phyloP scores from a whole-genome alignment of 2,329 filamentous ascomycete species.

The Sclerotinia subarctica region DNA sequence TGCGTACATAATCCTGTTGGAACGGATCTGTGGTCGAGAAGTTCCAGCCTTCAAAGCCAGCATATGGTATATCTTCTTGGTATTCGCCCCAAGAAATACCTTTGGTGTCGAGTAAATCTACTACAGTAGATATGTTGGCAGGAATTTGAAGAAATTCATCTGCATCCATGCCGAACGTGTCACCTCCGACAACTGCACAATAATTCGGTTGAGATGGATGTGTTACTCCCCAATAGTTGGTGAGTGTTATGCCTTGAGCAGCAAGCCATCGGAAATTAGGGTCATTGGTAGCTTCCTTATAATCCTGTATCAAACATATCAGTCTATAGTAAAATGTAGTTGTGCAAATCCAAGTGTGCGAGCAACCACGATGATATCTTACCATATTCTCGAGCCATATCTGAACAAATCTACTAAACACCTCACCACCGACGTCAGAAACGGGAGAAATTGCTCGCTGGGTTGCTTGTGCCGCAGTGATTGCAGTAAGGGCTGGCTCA shows the following conservation, averaged over 20 bases:
- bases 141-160: conserved; percentile 49
- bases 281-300: conserved; percentile 36
- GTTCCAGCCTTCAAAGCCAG: conserved; percentile 46
- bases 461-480: conserved; percentile 45
- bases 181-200: conserved; percentile 54
- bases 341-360: not conserved
- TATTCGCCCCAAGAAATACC: conserved; percentile 51
- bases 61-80: conserved; percentile 52
- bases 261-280: conserved; percentile 49
- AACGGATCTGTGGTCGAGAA: conserved; percentile 53
- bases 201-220: conserved; percentile 64
- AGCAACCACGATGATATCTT: not conserved
- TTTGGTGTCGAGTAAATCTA: conserved; percentile 48
- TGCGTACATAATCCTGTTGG: conserved; percentile 61
- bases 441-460: conserved; percentile 45
- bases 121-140: conserved; percentile 46
- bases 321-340: not conserved
- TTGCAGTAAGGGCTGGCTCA: conserved; percentile 31
- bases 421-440: conserved; percentile 49
- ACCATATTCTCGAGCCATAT: conserved; percentile 60
- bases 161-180: conserved; percentile 54
- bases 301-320: conserved; percentile 11
- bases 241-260: conserved; percentile 53
- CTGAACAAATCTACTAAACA: conserved; percentile 57
- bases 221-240: conserved; percentile 52